Conservation (phyloP, 2,329 filamentous ascomycete genomes). For the Lasiodiplodia hormozganensis region DNA sequence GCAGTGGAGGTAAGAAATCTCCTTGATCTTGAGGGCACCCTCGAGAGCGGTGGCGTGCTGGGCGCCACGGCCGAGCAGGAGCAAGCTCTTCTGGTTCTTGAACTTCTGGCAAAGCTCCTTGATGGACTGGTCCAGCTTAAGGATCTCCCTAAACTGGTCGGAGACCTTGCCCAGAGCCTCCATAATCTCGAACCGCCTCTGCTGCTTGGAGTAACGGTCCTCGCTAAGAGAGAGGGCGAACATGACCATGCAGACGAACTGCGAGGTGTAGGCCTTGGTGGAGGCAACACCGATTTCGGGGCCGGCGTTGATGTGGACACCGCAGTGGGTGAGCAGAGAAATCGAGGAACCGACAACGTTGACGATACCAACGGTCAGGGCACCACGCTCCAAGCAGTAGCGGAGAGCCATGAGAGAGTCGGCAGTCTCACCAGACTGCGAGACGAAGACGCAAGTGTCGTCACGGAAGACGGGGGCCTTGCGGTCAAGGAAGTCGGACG, state of each 20-base stretch:
- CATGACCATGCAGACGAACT: conserved; percentile 99
- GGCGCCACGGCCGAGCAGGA: conserved; percentile 91
- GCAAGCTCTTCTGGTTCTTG: conserved; percentile 95
- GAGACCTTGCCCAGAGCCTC: conserved; percentile 88
- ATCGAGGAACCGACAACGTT: conserved; percentile 99
- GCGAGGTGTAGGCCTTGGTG: conserved; percentile 98
- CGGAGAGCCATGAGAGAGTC: conserved; percentile 96
- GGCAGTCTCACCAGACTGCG: conserved; percentile 97
- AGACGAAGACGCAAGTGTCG: conserved; percentile 98
- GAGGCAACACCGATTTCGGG: conserved; percentile 99
- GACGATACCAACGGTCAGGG: conserved; percentile 96
- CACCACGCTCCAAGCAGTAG: conserved; percentile 97
- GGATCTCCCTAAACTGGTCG: conserved; percentile 87
- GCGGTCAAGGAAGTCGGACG: conserved; percentile 97
- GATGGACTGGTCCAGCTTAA: conserved; percentile 90
- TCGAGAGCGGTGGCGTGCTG: conserved; percentile 98
- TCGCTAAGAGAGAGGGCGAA: conserved; percentile 96
- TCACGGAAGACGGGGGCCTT: conserved; percentile 98
- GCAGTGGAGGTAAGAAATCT: conserved; percentile 99
- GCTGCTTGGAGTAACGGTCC: conserved; percentile 92
- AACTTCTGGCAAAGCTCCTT: conserved; percentile 94
- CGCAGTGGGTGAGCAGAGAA: conserved; percentile 97
- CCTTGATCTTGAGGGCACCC: conserved; percentile 99
- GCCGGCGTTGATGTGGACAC: conserved; percentile 99
- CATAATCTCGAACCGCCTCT: conserved; percentile 94